Evolutionary conservation across 805 yeast genomes (phyloP), one percentile per base, ranked within the genome.

Genomic region (Cyberlindnera galapagoensis): DNA sequence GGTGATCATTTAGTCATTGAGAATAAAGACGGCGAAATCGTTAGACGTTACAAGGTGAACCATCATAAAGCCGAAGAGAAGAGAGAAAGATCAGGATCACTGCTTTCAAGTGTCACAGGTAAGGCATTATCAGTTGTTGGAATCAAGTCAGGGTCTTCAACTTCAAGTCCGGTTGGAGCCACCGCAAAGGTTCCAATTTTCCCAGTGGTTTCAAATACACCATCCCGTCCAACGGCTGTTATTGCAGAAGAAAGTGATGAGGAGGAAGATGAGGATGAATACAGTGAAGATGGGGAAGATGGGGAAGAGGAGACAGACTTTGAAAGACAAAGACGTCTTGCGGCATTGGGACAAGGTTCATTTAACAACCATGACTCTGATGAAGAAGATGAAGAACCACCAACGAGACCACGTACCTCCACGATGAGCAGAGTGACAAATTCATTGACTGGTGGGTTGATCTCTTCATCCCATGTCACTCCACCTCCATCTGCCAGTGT

Each of bases 1-100:
- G 92, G 80, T 51, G 77, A 85, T 47, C 66, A 76, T 38, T 71
- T 92, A 34, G 68, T 86, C 37, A 80, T 92, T 36, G 98, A 90
- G 56, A 83, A 87, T 49, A 84, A 74, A 27, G 95, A 88, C 9
- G 98, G 97, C 42, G 97, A 90, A 46, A 74, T 92, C 35, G 64
- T 92, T 28, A 76, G 95, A 50, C 68, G 95, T 33, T 90, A 87
- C 58, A 71, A 64, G 46, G 77, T 88, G 32, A 83, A 79, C 47
- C 69, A 74, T 4, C 85, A 77, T 43, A 40, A 33, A 6, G 28
- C 35, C 4, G 21, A 10, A 6, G 10, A 12, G n/a, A 9, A 35
- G n/a, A 43, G 47, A 42, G 33, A 37, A 31, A 54, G 69, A 43
- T 42, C 53, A 5, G 55, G 71, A 17, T 61, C 74, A 3, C 55